Conservation (phyloP, 768 basidiomycete species). For the Tulasnella calospora region DNA sequence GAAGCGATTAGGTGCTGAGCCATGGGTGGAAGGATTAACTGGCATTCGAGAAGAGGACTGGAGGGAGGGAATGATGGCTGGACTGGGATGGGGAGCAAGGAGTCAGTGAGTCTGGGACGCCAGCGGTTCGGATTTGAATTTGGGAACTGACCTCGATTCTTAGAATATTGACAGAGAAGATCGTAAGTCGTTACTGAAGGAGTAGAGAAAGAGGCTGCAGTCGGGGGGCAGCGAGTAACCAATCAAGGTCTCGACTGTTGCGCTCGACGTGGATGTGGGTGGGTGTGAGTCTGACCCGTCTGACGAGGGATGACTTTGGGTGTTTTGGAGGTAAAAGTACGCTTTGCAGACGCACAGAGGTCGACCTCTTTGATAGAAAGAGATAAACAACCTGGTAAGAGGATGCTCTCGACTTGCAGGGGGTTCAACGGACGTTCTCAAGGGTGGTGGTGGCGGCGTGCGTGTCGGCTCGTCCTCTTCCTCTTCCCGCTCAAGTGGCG, state of each 20-base stretch:
- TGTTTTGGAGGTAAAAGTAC: conserved; percentile 1
- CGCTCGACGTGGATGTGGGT: conserved; percentile 14
- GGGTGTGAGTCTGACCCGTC: conserved; percentile 1
- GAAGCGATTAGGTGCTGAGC: no score
- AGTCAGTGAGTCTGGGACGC: not conserved
- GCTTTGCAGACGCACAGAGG: conserved; percentile 27
- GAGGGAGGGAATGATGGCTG: conserved; percentile 11
- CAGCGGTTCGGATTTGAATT: not conserved
- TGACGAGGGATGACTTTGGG: not conserved
- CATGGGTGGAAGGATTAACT: conserved; percentile 6
- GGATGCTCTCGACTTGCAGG: conserved; percentile 10
- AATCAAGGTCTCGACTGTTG: conserved; percentile 27
- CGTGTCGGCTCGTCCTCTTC: not conserved
- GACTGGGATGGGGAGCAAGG: not conserved
- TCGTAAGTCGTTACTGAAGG: conserved; percentile 12
- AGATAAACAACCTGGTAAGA: not conserved
- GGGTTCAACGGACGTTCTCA: no score
- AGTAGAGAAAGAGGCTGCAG: conserved; percentile 12
- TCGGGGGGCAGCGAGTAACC: conserved; percentile 26
- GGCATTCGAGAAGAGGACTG: conserved; percentile 11
- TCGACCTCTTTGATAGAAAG: conserved; percentile 11
- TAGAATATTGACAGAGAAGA: conserved; percentile 11
- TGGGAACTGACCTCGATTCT: conserved; percentile 12
- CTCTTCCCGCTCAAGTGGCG: not conserved
- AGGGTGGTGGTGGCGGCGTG: no score